phyloP scores from a whole-genome alignment of 805 yeast species.

The Nakazawaea holstii region DNA sequence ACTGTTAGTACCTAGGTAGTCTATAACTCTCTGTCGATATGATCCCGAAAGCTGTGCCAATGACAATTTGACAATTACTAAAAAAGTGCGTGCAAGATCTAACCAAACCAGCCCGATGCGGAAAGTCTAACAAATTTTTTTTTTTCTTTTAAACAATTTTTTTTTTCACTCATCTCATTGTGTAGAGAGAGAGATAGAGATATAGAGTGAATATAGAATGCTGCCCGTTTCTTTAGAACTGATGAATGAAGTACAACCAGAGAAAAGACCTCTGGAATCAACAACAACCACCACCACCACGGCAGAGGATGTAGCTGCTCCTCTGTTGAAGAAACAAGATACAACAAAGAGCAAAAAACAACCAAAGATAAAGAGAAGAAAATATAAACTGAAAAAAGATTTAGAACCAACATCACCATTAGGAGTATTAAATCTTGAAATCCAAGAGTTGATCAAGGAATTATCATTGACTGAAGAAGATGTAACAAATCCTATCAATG shows the following conservation, averaged over 20 bases:
- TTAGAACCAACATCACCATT: constrained; percentile 74
- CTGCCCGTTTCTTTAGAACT: constrained; percentile 7
- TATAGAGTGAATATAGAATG: background rate
- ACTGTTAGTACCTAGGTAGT: too few relatives aligned
- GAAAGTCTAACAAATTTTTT: too few relatives aligned
- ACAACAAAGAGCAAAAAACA: background rate
- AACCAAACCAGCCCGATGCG: too few relatives aligned
- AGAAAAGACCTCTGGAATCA: background rate
- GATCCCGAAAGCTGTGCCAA: background rate
- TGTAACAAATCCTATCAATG: constrained; percentile 60
- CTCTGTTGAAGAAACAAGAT: background rate
- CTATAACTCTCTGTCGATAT: too few relatives aligned
- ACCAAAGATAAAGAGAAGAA: constrained; percentile 30
- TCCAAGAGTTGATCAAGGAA: constrained; percentile 47
- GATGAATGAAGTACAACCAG: background rate
- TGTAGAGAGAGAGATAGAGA: background rate
- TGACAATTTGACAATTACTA: background rate
- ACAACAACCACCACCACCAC: constrained; percentile 6
- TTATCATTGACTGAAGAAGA: constrained; percentile 37
- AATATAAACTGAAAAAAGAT: constrained; percentile 56
- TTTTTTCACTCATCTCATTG: background rate
- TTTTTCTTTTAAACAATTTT: background rate
- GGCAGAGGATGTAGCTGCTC: background rate
- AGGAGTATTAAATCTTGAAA: constrained; percentile 75
- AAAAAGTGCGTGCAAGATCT: background rate